Evolutionary conservation across 2,329 filamentous ascomycete species (phyloP).

Genomic region (Beauveria australis): DNA sequence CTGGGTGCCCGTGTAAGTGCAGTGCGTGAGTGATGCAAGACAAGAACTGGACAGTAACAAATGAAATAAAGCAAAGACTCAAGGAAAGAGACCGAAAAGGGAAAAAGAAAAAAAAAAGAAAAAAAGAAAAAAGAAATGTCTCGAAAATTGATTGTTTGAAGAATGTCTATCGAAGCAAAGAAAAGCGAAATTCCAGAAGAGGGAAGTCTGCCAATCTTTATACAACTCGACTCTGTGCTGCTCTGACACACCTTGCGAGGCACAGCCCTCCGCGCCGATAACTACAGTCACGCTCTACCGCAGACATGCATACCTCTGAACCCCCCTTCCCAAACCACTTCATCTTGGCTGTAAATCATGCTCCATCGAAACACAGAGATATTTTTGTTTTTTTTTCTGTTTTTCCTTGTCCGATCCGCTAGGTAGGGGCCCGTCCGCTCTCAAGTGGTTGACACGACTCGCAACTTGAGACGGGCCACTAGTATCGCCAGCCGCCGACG

Average conservation of each 20-base stretch:
- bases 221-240: neutral
- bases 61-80: constrained; percentile 18
- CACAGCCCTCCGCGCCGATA: neutral
- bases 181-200: neutral
- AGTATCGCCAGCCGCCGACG: constrained; percentile 17
- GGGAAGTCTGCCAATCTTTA: constrained; percentile 1
- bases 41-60: constrained; percentile 3
- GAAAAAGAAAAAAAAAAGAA: constrained; percentile 16
- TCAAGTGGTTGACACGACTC: neutral
- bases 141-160: neutral
- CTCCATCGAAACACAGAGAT: neutral
- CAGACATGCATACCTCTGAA: neutral
- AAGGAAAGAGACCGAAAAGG: constrained; percentile 21
- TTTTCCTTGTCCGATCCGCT: neutral
- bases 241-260: neutral
- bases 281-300: neutral
- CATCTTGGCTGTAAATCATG: too few relatives aligned
- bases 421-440: neutral
- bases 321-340: too few relatives aligned
- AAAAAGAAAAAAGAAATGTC: constrained; percentile 16
- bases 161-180: neutral
- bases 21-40: neutral
- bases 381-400: neutral
- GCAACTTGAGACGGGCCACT: constrained; percentile 14
- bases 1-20: neutral